Base-by-base conservation (phyloP, 1,284 basidiomycete species). In the Wolfiporia cocos region DNA sequence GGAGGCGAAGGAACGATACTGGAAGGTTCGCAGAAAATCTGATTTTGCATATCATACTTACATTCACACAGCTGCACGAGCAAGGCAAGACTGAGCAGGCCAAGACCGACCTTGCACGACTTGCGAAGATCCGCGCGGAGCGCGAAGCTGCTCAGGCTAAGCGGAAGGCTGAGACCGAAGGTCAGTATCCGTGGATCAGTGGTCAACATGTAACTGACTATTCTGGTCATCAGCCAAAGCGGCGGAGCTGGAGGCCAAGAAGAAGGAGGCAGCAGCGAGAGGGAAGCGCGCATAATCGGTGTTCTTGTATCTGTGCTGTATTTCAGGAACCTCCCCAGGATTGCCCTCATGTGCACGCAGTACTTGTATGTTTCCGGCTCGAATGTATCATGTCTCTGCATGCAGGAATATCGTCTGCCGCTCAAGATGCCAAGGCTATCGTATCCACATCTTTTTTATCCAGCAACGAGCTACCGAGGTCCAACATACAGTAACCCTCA, bases 1-100 rank as follows among this genome's bases (percentile, higher is more conserved):
- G 57, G 89, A 91, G 5, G 89, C 91, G 0, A 77, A 86, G 55
- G 89, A 92, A 32, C 70, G 75, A 24, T 93, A 92, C 63, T 78
- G 85, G 87, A 84, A 92, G 80, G 86, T 78, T 43, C 26, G 68
- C 49, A 21, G 15, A 22, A 15, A 5, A 26, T n/a, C 20, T 32
- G 6, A 20, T 35, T 21, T 7, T 15, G 12, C 14, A 18, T 12
- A 14, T 10, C 3, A 18, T 11, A 4, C 3, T 2, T 17, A 26
- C n/a, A 28, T 38, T 29, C 34, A 36, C 12, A 5, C 47, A 87
- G 84, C 70, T 86, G 19, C 86, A 88, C 53, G 46, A 68, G 17
- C 67, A 74, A 62, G 91, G 92, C 47, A 87, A 95, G 79, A 95
- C 92, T 0, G 80, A 86, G 21, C 74, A 95, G 62, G 92, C 92